These are phyloP conservation scores for Suhomyces bribrorum DNA, from an alignment of 1,139 yeast species.

Conservation along the genomic window DNA sequence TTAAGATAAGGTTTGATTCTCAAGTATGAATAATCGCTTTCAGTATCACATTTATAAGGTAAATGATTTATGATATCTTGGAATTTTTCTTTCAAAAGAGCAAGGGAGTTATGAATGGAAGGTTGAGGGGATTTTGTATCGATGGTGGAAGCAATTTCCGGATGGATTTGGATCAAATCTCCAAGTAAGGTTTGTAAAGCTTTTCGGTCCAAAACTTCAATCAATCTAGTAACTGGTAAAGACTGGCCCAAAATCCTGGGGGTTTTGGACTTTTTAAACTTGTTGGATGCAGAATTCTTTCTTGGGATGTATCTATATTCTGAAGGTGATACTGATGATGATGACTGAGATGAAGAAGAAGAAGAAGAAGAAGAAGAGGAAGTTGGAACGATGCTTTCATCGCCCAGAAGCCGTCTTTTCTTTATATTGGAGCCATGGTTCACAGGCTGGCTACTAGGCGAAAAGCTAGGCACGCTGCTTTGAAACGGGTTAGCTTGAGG, in stretches of 20 bases:
- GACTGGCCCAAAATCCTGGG: slow-evolving; percentile 50
- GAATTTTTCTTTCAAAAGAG: slow-evolving; percentile 50
- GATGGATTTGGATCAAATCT: slow-evolving; percentile 57
- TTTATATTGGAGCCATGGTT: slow-evolving; percentile 2
- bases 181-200: slow-evolving; percentile 55
- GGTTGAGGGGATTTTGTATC: slow-evolving; percentile 59
- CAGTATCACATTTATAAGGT: slow-evolving; percentile 74
- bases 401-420: slow-evolving; percentile 22
- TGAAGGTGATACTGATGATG: background rate
- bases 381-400: slow-evolving; percentile 9
- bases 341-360: slow-evolving; percentile 6
- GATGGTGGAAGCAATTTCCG: slow-evolving; percentile 59
- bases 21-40: slow-evolving; percentile 84
- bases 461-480: slow-evolving; percentile 18
- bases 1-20: slow-evolving; percentile 73
- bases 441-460: slow-evolving; percentile 14
- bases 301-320: slow-evolving; percentile 10
- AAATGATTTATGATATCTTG: slow-evolving; percentile 49
- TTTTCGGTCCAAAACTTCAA: slow-evolving; percentile 65
- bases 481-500: background rate
- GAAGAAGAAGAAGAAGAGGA: slow-evolving; percentile 1
- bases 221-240: slow-evolving; percentile 59
- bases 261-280: slow-evolving; percentile 36
- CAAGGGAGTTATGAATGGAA: slow-evolving; percentile 52
- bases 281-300: slow-evolving; percentile 7